phyloP scores from a whole-genome alignment of 2,329 filamentous ascomycete genomes.

The Aspergillus unguis region DNA sequence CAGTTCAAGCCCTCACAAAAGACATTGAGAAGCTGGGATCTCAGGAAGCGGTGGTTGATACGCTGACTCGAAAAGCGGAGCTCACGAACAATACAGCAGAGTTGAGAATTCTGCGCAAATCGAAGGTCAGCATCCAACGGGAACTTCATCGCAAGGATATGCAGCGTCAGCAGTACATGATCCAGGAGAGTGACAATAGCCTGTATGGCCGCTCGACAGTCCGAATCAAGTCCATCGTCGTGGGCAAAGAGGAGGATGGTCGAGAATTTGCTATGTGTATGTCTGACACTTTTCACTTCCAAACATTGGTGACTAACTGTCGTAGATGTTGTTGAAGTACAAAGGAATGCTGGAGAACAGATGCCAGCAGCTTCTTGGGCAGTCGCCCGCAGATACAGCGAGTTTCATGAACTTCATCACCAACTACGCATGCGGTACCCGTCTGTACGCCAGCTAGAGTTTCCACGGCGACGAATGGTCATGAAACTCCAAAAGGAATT shows the following conservation, averaged over 20 bases:
- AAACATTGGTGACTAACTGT: background rate
- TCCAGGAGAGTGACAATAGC: conserved; percentile 97
- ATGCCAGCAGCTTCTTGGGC: conserved; percentile 96
- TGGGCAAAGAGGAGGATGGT: conserved; percentile 86
- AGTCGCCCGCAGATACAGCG: conserved; percentile 88
- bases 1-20: conserved; percentile 79
- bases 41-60: conserved; percentile 88
- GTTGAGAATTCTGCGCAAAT: conserved; percentile 85
- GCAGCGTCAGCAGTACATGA: conserved; percentile 92
- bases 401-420: conserved; percentile 94
- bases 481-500: conserved; percentile 98
- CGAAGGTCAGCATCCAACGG: conserved; percentile 84
- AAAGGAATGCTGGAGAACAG: conserved; percentile 83
- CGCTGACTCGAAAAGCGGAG: conserved; percentile 88
- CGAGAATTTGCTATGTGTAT: conserved; percentile 84
- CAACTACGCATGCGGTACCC: conserved; percentile 79
- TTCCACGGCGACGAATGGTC: conserved; percentile 85
- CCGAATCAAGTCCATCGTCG: conserved; percentile 87
- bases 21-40: conserved; percentile 86
- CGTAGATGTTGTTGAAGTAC: conserved; percentile 79
- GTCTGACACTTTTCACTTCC: conserved; percentile 16
- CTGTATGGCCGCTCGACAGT: conserved; percentile 88
- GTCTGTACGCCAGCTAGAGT: conserved; percentile 84
- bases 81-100: conserved; percentile 96
- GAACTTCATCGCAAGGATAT: conserved; percentile 93